Evolutionary conservation across 2,329 filamentous ascomycete genomes (phyloP).

Genomic region (Arthrobotrys pseudoclavata): DNA sequence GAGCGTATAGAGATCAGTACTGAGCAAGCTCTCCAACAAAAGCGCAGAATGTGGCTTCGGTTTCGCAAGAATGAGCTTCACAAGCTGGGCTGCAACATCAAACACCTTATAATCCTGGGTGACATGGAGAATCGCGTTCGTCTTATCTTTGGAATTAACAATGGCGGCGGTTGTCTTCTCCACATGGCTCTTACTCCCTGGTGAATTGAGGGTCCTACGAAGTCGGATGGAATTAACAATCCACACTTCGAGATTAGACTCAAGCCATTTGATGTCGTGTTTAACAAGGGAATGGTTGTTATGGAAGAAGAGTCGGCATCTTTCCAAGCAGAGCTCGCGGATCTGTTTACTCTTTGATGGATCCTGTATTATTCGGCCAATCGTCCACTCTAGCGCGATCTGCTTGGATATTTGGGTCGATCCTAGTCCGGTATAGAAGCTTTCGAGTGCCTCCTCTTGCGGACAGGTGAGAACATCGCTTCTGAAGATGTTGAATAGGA

Average conservation of each 20-base stretch:
- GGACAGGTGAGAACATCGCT: conserved; percentile 86
- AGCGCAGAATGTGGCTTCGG: conserved; percentile 90
- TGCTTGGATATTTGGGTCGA: conserved; percentile 80
- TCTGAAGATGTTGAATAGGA: conserved; percentile 89
- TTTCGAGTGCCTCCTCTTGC: conserved; percentile 87
- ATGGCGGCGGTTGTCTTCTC: conserved; percentile 81
- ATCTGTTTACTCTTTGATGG: conserved; percentile 78
- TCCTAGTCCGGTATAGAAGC: conserved; percentile 83
- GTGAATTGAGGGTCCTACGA: conserved; percentile 61
- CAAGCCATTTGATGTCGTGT: conserved; percentile 90
- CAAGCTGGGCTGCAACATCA: conserved; percentile 89
- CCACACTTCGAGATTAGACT: conserved; percentile 83
- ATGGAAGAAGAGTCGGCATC: conserved; percentile 89
- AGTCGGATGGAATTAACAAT: conserved; percentile 83
- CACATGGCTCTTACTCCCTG: conserved; percentile 60
- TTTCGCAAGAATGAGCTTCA: conserved; percentile 81
- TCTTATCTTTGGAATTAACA: conserved; percentile 58
- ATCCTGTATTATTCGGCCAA: conserved; percentile 75
- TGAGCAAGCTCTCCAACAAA: conserved; percentile 90
- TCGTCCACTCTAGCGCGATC: conserved; percentile 68
- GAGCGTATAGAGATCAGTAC: conserved; percentile 78
- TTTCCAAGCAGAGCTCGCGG: conserved; percentile 85
- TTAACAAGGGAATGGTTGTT: conserved; percentile 83
- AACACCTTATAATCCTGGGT: conserved; percentile 83
- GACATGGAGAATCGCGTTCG: conserved; percentile 75